A percentile compares a stretch with the other conserved stretches of the same genome.
Evolutionary conservation across 2,329 filamentous ascomycete genomes (phyloP).

Genomic region (Passalora sequoiae): DNA sequence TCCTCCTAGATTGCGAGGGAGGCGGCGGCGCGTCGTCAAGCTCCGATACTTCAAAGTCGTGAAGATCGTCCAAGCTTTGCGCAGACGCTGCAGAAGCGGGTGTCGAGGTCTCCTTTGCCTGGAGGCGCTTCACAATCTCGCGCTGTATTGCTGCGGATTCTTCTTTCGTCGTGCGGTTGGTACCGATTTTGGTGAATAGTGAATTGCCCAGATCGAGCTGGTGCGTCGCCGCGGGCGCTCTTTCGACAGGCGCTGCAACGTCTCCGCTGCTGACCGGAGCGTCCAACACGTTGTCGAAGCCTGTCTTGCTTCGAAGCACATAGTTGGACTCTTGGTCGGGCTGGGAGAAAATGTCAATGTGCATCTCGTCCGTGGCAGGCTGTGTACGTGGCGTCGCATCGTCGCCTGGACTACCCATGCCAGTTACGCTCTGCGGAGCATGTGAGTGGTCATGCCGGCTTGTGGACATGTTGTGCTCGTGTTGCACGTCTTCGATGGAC

Average conservation of each 20-base stretch:
- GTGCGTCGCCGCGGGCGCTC: background rate
- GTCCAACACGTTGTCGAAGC: background rate
- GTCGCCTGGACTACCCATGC: background rate
- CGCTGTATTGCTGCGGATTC: background rate
- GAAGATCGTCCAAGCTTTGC: background rate
- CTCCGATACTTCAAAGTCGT: background rate
- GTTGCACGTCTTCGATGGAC: background rate
- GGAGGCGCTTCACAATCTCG: background rate
- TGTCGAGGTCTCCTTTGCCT: background rate
- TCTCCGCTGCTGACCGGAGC: background rate
- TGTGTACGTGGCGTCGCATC: background rate
- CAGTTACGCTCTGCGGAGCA: background rate
- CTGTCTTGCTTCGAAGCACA: background rate
- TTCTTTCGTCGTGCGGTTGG: background rate
- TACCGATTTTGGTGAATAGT: background rate
- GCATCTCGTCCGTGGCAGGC: background rate
- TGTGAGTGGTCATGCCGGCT: background rate
- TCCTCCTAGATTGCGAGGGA: background rate
- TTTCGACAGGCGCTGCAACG: background rate
- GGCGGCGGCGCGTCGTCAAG: background rate
- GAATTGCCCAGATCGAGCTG: constrained; percentile 1
- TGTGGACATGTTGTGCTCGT: background rate
- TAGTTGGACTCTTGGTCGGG: background rate
- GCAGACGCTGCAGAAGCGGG: background rate
- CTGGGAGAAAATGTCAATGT: background rate